phyloP scores from a whole-genome alignment of 176 grass and related monocot species.

The Avena insularis region DNA sequence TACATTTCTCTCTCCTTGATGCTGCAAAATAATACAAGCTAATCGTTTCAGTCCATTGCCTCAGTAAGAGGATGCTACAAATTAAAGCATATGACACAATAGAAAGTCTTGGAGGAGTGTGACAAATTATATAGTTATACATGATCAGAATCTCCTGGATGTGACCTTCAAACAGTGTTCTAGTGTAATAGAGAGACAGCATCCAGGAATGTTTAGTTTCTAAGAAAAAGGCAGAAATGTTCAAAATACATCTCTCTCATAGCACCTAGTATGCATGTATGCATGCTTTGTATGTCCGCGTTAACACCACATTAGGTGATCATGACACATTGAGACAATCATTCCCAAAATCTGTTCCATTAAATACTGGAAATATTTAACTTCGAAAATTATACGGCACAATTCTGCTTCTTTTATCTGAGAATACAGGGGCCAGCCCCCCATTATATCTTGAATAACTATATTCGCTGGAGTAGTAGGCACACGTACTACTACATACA shows the following conservation, averaged over 20 bases:
- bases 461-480: background rate
- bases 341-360: slow-evolving; percentile 4
- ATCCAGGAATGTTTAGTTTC: slow-evolving; percentile 27
- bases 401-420: slow-evolving; percentile 30
- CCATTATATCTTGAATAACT: background rate
- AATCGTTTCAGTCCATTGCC: slow-evolving; percentile 26
- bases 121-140: slow-evolving; percentile 35
- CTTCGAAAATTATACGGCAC: background rate
- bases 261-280: slow-evolving; percentile 11
- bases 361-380: slow-evolving; percentile 19
- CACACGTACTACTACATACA: background rate
- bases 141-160: background rate
- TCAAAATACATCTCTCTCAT: background rate
- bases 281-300: background rate
- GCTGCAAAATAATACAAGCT: slow-evolving; percentile 49
- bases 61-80: slow-evolving; percentile 25
- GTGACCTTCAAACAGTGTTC: background rate
- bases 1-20: slow-evolving; percentile 37
- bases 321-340: slow-evolving; percentile 11
- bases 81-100: slow-evolving; percentile 8
- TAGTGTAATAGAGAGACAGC: slow-evolving; percentile 19
- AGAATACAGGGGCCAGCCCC: background rate
- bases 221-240: slow-evolving; percentile 4
- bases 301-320: background rate
- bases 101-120: slow-evolving; percentile 13